These are phyloP conservation scores for Mycena galopus DNA, from an alignment of 768 basidiomycete genomes.

Conservation along the genomic window DNA sequence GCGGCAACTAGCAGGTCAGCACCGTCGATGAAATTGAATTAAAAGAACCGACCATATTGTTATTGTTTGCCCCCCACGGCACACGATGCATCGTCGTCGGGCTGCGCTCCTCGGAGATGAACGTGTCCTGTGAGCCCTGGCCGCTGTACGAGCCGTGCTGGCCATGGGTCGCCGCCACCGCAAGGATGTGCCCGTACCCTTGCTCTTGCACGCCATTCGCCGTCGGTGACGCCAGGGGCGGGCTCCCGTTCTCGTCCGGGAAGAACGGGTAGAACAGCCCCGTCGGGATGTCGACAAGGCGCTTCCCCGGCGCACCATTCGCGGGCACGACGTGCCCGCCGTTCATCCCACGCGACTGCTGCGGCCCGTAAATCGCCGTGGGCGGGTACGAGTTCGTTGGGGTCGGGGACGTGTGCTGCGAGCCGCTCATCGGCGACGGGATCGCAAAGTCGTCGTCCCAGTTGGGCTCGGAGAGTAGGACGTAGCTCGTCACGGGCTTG, in stretches of 20 bases:
- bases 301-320: constrained; percentile 45
- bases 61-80: constrained; percentile 43
- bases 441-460: constrained; percentile 62
- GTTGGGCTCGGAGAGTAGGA: constrained; percentile 64
- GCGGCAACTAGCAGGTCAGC: constrained; percentile 16
- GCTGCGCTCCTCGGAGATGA: constrained; percentile 78
- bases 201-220: constrained; percentile 42
- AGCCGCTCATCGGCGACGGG: constrained; percentile 50
- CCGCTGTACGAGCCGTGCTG: constrained; percentile 68
- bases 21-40: not conserved
- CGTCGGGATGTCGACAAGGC: constrained; percentile 76
- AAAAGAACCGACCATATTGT: constrained; percentile 55
- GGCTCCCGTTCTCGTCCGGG: constrained; percentile 60
- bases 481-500: constrained; percentile 57
- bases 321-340: constrained; percentile 39
- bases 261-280: constrained; percentile 85
- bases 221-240: constrained; percentile 32
- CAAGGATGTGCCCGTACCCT: constrained; percentile 69
- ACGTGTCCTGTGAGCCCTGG: constrained; percentile 71
- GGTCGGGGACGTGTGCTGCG: constrained; percentile 59
- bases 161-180: constrained; percentile 66
- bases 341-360: constrained; percentile 54
- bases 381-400: constrained; percentile 40
- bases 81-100: constrained; percentile 40
- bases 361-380: constrained; percentile 48